phyloP scores from a whole-genome alignment of 106 monocot genomes.

The Dactylorhiza incarnata region DNA sequence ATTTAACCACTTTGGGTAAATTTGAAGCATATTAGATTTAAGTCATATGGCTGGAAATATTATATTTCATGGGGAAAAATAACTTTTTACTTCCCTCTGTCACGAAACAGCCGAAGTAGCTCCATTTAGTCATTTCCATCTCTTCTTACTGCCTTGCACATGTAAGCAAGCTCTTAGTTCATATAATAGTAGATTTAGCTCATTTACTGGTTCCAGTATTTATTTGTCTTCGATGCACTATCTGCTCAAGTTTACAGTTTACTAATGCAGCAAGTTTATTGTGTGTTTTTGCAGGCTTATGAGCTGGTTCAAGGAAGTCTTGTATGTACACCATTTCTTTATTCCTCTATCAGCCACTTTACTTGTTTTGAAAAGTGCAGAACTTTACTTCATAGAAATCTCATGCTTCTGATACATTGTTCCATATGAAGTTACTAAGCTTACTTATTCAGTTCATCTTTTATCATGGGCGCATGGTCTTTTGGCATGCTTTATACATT shows the following conservation, averaged over 20 bases:
- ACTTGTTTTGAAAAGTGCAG: not conserved
- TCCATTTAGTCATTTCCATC: not conserved
- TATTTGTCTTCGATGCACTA: not conserved
- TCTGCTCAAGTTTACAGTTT: not conserved
- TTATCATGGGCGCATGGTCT: not conserved
- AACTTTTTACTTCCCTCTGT: not conserved
- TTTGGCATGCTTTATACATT: not conserved
- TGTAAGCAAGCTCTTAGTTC: not conserved
- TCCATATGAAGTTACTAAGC: not conserved
- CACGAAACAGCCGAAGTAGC: not conserved
- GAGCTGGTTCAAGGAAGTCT: slow-evolving; percentile 7
- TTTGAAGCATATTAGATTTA: not conserved
- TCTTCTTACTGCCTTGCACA: not conserved
- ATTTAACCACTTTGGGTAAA: not conserved
- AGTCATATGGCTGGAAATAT: not conserved
- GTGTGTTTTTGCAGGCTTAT: slow-evolving; percentile 2
- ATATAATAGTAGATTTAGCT: not conserved
- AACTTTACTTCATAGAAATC: not conserved
- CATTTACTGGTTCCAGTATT: not conserved
- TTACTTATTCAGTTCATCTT: not conserved
- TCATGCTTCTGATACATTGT: not conserved
- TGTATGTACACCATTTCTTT: not conserved
- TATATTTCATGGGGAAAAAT: not conserved
- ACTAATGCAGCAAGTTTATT: not conserved
- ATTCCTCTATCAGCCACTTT: not conserved